Evolutionary conservation across 805 yeast genomes (phyloP).

Genomic region (Torulaspora delbrueckii): DNA sequence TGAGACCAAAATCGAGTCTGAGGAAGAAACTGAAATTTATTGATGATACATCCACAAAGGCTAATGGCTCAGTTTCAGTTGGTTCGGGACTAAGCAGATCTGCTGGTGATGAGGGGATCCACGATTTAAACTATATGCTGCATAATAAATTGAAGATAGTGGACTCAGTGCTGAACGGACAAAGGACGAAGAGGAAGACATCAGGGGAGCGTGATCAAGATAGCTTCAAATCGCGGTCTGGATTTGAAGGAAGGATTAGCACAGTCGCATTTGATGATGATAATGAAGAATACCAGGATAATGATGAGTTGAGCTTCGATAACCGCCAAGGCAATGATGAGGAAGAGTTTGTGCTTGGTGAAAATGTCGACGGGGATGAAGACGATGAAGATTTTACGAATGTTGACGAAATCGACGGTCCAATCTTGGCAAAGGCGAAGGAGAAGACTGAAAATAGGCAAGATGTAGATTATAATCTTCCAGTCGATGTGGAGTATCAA

Average conservation of each 20-base stretch:
- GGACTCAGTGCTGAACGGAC: slow-evolving; percentile 11
- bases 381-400: slow-evolving; percentile 34
- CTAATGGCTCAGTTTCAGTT: slow-evolving; percentile 2
- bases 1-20: slow-evolving; percentile 10
- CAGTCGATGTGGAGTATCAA: slow-evolving; percentile 36
- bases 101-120: slow-evolving; percentile 17
- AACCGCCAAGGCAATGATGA: slow-evolving; percentile 9
- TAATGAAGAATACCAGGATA: slow-evolving; percentile 8
- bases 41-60: slow-evolving; percentile 16
- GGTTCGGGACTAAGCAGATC: slow-evolving; percentile 1
- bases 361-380: slow-evolving; percentile 24
- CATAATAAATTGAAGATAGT: slow-evolving; percentile 22
- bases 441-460: slow-evolving; percentile 3
- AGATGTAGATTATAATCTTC: slow-evolving; percentile 31
- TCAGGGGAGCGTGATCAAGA: slow-evolving; percentile 41
- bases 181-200: slow-evolving; percentile 3
- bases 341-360: slow-evolving; percentile 12
- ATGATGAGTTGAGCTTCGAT: slow-evolving; percentile 4
- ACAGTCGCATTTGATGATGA: slow-evolving; percentile 12
- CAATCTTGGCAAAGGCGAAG: slow-evolving; percentile 22
- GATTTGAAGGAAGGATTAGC: slow-evolving; percentile 15
- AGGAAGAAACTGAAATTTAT: slow-evolving; percentile 12
- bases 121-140: slow-evolving; percentile 26
- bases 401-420: slow-evolving; percentile 38
- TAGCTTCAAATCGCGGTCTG: slow-evolving; percentile 14